phyloP scores from a whole-genome alignment of 352 stramenopile genomes.

The Phytophthora podocarpi region DNA sequence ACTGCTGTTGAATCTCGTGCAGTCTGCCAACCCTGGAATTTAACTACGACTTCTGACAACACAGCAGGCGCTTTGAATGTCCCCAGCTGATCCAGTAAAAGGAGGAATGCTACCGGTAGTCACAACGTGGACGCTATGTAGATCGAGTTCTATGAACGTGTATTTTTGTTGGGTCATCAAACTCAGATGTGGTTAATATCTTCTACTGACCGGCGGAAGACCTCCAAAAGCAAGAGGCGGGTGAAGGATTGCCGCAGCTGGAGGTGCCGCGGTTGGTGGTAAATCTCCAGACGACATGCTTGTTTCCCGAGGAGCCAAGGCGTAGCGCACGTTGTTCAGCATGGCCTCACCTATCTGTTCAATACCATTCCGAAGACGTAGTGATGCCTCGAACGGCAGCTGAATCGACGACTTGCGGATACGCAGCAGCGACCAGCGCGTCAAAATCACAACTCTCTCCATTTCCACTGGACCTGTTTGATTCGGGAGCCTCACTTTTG shows the following conservation, averaged over 20 bases:
- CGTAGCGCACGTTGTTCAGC: slow-evolving; percentile 38
- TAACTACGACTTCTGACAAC: neutral
- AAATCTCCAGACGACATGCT: slow-evolving; percentile 17
- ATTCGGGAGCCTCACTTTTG: slow-evolving; percentile 6
- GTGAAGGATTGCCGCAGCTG: slow-evolving; percentile 10
- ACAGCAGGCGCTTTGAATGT: neutral
- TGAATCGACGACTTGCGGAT: slow-evolving; percentile 30
- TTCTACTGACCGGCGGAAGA: neutral
- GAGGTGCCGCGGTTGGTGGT: neutral
- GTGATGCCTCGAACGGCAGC: slow-evolving; percentile 26
- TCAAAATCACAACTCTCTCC: slow-evolving; percentile 33
- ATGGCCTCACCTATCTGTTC: slow-evolving; percentile 40
- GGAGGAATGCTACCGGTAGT: too few relatives aligned
- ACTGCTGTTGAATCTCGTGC: slow-evolving; percentile 1
- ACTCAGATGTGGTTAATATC: slow-evolving; percentile 23
- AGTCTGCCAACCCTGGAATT: neutral
- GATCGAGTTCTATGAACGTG: too few relatives aligned
- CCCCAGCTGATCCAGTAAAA: neutral
- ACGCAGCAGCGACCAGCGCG: slow-evolving; percentile 39
- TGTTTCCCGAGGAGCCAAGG: slow-evolving; percentile 14
- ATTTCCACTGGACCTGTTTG: slow-evolving; percentile 20
- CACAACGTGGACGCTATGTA: too few relatives aligned
- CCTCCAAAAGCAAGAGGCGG: slow-evolving; percentile 5
- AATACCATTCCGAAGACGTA: slow-evolving; percentile 35
- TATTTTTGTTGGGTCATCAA: slow-evolving; percentile 13